Evolutionary conservation across 1,284 basidiomycete genomes (phyloP), one percentile per base, ranked within the genome.

Genomic region (Coriolopsis trogii): DNA sequence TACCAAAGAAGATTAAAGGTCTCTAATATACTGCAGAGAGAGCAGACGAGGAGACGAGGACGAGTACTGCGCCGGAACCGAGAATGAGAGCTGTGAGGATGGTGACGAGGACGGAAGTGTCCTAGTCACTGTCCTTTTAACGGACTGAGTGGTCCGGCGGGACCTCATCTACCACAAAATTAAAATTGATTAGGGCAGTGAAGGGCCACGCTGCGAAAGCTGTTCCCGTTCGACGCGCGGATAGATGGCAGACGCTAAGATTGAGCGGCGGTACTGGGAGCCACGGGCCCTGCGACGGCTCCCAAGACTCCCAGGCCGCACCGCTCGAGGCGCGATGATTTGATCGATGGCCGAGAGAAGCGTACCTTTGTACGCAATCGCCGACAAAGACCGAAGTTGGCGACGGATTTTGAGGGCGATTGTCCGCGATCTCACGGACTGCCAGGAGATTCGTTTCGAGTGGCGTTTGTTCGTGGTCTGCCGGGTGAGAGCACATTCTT

Each of bases 111-210:
- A 39, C 33, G 37, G 41, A 47, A 23, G n/a, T 23, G 3, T 36
- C 47, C 56, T 46, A 55, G 53, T 53, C 57, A 53, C 45, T 28
- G 48, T 50, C 45, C 51, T 46, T 59, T 55, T 59, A 56, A 5
- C 20, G n/a, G 34, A 28, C 18, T 4, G 41, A 24, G 23, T 13
- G 24, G 20, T 3, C 33, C 30, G 29, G 21, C 48, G 39, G 41
- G 20, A 39, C 21, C 24, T n/a, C 34, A 28, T 23, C n/a, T 46
- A 29, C n/a, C n/a, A n/a, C n/a, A n/a, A n/a, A 16, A 43, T 28
- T n/a, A 24, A 46, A 48, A 46, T 51, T 39, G 38, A 43, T 47
- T 33, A 37, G 44, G 53, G 51, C 48, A 53, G 42, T 49, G 50
- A 41, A 42, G 39, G 4, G 20, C 13, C 9, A 30, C 21, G 37